Percentiles rank a stretch among this genome's conserved stretches.
phyloP scores from a whole-genome alignment of 495 filamentous ascomycete genomes.

The Penicillium chermesinum region DNA sequence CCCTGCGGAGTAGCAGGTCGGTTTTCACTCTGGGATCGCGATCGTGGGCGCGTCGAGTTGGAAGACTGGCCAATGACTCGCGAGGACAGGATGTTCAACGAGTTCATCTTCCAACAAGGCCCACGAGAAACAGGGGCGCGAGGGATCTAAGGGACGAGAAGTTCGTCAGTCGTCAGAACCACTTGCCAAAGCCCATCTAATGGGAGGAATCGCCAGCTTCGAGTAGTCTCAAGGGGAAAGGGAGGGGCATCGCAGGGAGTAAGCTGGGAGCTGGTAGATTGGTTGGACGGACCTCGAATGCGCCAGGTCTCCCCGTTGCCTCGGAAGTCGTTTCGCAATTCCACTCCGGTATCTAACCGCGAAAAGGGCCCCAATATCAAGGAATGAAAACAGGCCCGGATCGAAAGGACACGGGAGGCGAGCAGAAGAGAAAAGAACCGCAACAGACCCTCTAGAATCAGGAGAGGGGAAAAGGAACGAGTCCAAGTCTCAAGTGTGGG shows the following conservation, averaged over 20 bases:
- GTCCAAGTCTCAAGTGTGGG: slow-evolving; percentile 21
- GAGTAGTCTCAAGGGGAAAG: slow-evolving; percentile 8
- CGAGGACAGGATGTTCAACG: slow-evolving; percentile 88
- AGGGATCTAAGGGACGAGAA: slow-evolving; percentile 25
- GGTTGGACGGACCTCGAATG: slow-evolving; percentile 36
- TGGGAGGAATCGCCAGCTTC: slow-evolving; percentile 3
- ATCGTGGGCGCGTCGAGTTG: slow-evolving; percentile 51
- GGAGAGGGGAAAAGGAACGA: slow-evolving; percentile 14
- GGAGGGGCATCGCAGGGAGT: slow-evolving; percentile 18
- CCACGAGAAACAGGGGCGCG: slow-evolving; percentile 49
- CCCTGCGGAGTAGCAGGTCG: slow-evolving; percentile 38
- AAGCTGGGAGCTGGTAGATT: slow-evolving; percentile 9
- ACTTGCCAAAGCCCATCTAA: slow-evolving; percentile 14
- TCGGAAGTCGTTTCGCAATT: slow-evolving; percentile 29
- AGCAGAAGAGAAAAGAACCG: slow-evolving; percentile 2
- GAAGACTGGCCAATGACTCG: slow-evolving; percentile 67
- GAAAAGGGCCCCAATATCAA: not conserved
- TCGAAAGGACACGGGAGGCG: slow-evolving; percentile 2
- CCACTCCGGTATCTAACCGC: slow-evolving; percentile 16
- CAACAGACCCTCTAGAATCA: slow-evolving; percentile 3
- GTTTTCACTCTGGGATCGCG: slow-evolving; percentile 59
- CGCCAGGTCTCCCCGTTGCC: slow-evolving; percentile 41
- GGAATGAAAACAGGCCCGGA: no score
- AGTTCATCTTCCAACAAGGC: slow-evolving; percentile 81
- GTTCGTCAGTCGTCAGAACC: slow-evolving; percentile 26